Base-by-base conservation (phyloP, 1,284 basidiomycete species). In the Albatrellus sp. region DNA sequence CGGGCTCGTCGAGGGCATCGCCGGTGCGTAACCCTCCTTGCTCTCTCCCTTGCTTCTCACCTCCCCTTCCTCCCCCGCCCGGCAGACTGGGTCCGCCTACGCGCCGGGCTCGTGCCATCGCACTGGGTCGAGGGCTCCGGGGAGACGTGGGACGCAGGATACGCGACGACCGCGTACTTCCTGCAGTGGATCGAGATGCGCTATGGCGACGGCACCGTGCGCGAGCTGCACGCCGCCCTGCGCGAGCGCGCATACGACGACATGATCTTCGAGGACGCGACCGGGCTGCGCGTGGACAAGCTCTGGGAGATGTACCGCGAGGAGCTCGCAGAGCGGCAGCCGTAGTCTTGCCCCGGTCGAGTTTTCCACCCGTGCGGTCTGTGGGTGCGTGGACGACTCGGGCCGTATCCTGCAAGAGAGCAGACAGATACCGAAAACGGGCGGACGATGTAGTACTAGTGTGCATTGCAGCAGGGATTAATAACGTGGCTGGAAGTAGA, bases 1-100 rank as follows among this genome's bases (percentile, higher is more conserved):
- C 6, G 82, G 82, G 1, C 59, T 86, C 42, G 74, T 82, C 50
- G 83, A 86, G 55, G 82, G 82, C 28, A 67, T 86, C 32, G 82
- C 83, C 58, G 82, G 82, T 80, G 48, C 40, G 66, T 48, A 36
- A 37, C n/a, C 29, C 24, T n/a, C 11, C 16, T 44, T 5, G 24
- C 32, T 10, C 39, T 14, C 29, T 29, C 16, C 11, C 16, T 44
- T 5, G 24, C 32, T 10, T n/a, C n/a, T 20, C 10, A 38, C 41
- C 20, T 32, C 40, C 19, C 46, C 33, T 40, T 44, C 19, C 13
- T 31, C 39, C 34, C 8, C 17, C 36, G 5, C 36, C 11, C 17
- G 16, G 17, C 52, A 84, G 82, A 86, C 57, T 85, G 70, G 58
- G 79, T 85, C 33, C 77, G 82, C 40, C 61, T 85, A 28, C 69